phyloP scores from a whole-genome alignment of 164 flowering plant species.

The Annona cherimola region DNA sequence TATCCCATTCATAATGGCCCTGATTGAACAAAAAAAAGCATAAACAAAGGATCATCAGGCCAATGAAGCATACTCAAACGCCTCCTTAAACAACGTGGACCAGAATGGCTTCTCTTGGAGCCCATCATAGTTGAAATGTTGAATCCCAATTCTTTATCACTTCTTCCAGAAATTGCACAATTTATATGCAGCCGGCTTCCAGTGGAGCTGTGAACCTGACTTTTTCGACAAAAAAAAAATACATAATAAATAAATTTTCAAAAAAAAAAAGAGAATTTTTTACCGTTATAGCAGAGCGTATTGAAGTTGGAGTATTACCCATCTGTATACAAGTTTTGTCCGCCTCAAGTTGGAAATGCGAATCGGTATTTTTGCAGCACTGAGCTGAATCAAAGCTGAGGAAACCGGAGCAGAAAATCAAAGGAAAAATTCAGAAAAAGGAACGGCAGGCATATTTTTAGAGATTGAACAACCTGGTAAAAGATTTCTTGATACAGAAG shows the following conservation, averaged over 20 bases:
- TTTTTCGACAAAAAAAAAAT: constrained; percentile 17
- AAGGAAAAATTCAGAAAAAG: background rate
- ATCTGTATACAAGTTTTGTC: background rate
- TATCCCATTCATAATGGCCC: background rate
- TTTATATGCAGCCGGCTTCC: constrained; percentile 3
- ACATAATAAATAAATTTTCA: background rate
- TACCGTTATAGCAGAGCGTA: background rate
- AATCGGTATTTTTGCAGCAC: background rate
- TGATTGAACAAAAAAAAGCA: background rate
- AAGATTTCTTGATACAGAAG: background rate
- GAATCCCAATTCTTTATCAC: constrained; percentile 19
- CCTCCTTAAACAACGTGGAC: constrained; percentile 30
- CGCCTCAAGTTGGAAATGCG: background rate
- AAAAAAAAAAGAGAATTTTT: background rate
- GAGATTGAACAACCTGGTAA: constrained; percentile 2
- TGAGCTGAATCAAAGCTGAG: background rate
- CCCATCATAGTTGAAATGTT: constrained; percentile 29
- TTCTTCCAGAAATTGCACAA: constrained; percentile 23
- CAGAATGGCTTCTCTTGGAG: constrained; percentile 34
- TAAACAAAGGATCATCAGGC: background rate
- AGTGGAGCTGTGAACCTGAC: background rate
- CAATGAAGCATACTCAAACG: constrained; percentile 26
- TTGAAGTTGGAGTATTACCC: background rate
- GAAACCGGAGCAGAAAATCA: background rate
- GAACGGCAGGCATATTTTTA: background rate